Base-by-base conservation (phyloP, 176 grass and related monocot genomes). In the Rhynchospora pubera region DNA sequence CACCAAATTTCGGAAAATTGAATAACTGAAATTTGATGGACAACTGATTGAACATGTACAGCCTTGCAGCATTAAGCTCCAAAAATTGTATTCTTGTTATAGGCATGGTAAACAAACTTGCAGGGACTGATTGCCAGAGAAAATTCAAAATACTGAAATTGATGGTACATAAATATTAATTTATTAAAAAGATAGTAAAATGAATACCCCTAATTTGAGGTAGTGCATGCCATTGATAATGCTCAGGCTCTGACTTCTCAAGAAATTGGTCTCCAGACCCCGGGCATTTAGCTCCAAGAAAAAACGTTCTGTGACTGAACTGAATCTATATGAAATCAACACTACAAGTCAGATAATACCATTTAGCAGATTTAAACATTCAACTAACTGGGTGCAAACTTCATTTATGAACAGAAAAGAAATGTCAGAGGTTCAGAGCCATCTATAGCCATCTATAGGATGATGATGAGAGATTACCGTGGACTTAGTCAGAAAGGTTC, bases 211-310 rank as follows among this genome's bases (percentile, higher is more conserved):
- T 79, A 98, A 83, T 84, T 98, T 98, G 79, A 98, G 96, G 84
- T 98, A 98, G 82, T 92, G 96, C 96, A 94, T 93, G 84, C 96
- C 96, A 50, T 98, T 98, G 50, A 98, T 98, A 82, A 98, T 93
- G 87, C 86, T 98, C 44, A 98, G 96, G 62, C 88, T 94, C 79
- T 98, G 91, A 6, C 90, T 98, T 88, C 96, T 98, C 75, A 87
- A 78, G 64, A 91, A 57, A 90, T 85, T 91, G 32, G 81, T 88
- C 79, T 98, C 96, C 55, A 82, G 79, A 82, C 92, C 86, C 14
- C 92, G 92, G 82, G 83, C 79, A 94, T 87, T 98, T 76, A 98
- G 88, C 88, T 98, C 96, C 79, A 98, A 88, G 84, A 94, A 98
- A 94, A 98, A 98, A 63, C 69, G 91, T 84, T 94, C 96, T 7